Conservation (phyloP, 2,329 filamentous ascomycete genomes). For the Coniella vitis region DNA sequence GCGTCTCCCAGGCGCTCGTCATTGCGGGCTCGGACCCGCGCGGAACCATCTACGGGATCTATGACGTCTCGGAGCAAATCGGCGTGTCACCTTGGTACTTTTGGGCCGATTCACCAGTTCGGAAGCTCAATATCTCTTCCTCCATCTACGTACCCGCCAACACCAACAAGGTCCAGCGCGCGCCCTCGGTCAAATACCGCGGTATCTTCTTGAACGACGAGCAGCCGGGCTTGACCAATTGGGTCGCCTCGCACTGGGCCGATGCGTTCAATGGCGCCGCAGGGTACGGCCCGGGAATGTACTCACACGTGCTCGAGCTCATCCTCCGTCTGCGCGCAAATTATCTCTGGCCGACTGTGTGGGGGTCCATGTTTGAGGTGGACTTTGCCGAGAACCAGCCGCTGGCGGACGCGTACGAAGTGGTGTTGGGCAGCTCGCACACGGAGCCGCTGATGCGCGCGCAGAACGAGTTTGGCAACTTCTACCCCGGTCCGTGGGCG, state of each 20-base stretch:
- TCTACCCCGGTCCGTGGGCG: constrained; percentile 57
- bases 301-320: constrained; percentile 63
- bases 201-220: constrained; percentile 68
- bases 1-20: constrained; percentile 52
- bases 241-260: constrained; percentile 42
- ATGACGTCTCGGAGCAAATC: constrained; percentile 67
- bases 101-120: constrained; percentile 56
- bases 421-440: constrained; percentile 67
- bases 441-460: constrained; percentile 64
- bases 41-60: constrained; percentile 63
- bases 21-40: constrained; percentile 60
- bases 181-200: constrained; percentile 60
- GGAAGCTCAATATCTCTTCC: constrained; percentile 30
- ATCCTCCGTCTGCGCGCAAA: constrained; percentile 64
- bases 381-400: constrained; percentile 64
- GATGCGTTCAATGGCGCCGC: constrained; percentile 37
- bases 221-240: constrained; percentile 59
- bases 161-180: constrained; percentile 43
- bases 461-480: constrained; percentile 48
- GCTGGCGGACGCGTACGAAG: constrained; percentile 64
- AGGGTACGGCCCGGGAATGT: constrained; percentile 56
- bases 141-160: constrained; percentile 48
- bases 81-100: constrained; percentile 66
- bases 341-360: constrained; percentile 63
- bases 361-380: constrained; percentile 65